Percentiles rank a stretch among this genome's conserved stretches.
phyloP scores from a whole-genome alignment of 2,329 filamentous ascomycete species.

The Incumbomyces delicatus region DNA sequence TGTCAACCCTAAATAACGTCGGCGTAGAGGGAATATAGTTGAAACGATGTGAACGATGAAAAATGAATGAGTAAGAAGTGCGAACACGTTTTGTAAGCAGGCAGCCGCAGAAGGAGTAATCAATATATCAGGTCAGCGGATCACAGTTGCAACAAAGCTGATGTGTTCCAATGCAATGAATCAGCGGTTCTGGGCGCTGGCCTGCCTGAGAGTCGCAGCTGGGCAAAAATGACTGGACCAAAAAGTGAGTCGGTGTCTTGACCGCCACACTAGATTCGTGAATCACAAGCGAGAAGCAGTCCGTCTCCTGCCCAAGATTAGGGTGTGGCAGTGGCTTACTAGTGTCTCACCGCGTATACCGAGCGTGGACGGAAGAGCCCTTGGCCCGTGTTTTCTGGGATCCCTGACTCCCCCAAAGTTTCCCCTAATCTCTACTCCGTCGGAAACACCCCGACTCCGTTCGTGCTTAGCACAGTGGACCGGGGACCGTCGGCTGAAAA shows the following conservation, averaged over 20 bases:
- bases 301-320: conserved; percentile 7
- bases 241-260: conserved; percentile 6
- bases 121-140: background rate
- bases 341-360: background rate
- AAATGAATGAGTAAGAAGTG: background rate
- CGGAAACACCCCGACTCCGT: conserved; percentile 1
- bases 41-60: background rate
- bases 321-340: background rate
- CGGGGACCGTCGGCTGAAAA: background rate
- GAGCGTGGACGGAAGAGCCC: conserved; percentile 2
- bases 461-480: background rate
- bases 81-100: background rate
- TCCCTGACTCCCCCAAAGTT: no score
- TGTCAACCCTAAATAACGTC: background rate
- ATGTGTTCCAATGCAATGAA: conserved; percentile 5
- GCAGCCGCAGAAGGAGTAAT: conserved; percentile 4
- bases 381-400: background rate
- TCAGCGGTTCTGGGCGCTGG: conserved; percentile 2
- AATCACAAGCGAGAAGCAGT: conserved; percentile 7
- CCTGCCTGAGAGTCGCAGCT: conserved; percentile 4
- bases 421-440: conserved; percentile 2
- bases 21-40: background rate
- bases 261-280: conserved; percentile 6
- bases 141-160: conserved; percentile 6
- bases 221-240: conserved; percentile 3